Evolutionary conservation across 148 eudicot species (phyloP).

Genomic region (Pharnaceum exiguum): DNA sequence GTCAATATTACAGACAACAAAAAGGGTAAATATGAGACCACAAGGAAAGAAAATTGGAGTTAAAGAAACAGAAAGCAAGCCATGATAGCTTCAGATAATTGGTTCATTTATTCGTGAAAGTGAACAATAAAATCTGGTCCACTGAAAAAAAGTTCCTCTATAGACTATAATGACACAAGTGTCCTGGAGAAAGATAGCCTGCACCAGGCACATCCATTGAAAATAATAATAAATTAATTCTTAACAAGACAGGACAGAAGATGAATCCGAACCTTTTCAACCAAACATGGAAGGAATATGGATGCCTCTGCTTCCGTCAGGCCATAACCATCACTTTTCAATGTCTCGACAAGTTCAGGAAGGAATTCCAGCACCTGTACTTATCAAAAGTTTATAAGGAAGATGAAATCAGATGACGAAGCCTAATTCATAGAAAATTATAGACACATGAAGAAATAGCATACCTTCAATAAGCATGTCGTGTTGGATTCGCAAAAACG

Average conservation of each 20-base stretch:
- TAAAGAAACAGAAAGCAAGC: neutral
- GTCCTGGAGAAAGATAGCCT: no score
- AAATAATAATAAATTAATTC: no score
- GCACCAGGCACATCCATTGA: no score
- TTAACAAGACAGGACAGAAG: neutral
- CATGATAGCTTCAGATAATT: no score
- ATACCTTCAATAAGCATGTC: conserved; percentile 87
- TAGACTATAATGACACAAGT: no score
- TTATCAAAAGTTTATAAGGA: neutral
- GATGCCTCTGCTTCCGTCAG: conserved; percentile 94
- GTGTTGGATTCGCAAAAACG: conserved; percentile 92
- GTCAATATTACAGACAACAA: neutral
- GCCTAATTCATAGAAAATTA: neutral
- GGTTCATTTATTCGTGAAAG: no score
- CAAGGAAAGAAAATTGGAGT: neutral
- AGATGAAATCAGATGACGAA: neutral
- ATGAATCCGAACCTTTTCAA: conserved; percentile 88
- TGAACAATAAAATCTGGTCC: no score
- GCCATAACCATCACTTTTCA: conserved; percentile 76
- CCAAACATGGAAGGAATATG: conserved; percentile 81
- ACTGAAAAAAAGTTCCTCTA: no score
- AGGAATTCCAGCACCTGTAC: conserved; percentile 86
- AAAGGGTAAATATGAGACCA: neutral
- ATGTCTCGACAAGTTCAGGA: conserved; percentile 73
- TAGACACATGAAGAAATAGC: neutral